Evolutionary conservation across 441 rosid genomes (phyloP), one percentile per base, ranked within the genome.

Genomic region (Pelargonium citronellum): DNA sequence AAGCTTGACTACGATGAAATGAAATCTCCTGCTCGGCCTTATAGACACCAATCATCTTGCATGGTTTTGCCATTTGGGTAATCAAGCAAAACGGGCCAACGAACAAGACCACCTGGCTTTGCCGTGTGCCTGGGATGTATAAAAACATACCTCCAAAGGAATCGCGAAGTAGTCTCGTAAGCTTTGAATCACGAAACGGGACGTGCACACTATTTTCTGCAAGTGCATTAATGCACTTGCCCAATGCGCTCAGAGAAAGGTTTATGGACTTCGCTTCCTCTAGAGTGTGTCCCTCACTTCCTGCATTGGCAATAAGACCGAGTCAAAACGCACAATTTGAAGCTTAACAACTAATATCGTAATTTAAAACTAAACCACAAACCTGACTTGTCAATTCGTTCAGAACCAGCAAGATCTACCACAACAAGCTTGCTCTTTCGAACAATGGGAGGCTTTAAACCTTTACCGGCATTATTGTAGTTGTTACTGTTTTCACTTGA

Each of bases 261-360:
- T 92, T 95, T 72, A 95, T 95, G 69, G 98, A 92, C 85, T 92
- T 95, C 74, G 99, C 99, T 86, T 92, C 99, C 82, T 95, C 99
- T 43, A 92, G 86, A 15, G 96, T 85, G 73, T 95, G 98, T 22
- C 99, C 99, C 77, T 89, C 98, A 73, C 97, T 92, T 69, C 99
- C 99, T 95, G 83, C 64, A 71, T 65, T 71, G 66, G 60, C 12
- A 66, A 62, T 16, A 39, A 67, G 74, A 71, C 2, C 65, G 5
- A 66, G 27, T 67, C 47, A 63, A 43, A 53, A 67, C 66, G 30
- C 63, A 49, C 19, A 12, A 68, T 58, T 30, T 61, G 53, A 58
- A 68, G 68, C 67, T 63, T 67, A 51, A 79, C 71, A 70, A 44
- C 27, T 74, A 16, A 47, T 46, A n/a, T 66, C 61, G 17, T 30